Conservation (phyloP, 176 grass and related monocot genomes). For the Oryza punctata region DNA sequence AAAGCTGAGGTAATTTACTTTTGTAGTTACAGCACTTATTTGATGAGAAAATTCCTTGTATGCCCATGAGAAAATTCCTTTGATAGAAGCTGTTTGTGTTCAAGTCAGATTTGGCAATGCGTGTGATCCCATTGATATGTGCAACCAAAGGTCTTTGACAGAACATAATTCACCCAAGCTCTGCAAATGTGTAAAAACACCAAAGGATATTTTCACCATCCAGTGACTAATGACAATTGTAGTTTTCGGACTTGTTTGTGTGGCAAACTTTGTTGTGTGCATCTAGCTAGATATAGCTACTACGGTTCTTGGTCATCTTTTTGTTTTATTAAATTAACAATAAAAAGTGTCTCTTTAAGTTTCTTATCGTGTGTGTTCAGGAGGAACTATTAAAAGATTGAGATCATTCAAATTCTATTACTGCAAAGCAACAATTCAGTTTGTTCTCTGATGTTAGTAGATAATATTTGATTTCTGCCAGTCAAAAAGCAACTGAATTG, state of each 20-base stretch:
- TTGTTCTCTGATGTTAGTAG: neutral
- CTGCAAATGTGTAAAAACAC: neutral
- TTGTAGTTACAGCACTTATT: neutral
- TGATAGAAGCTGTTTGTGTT: neutral
- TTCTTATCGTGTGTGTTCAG: neutral
- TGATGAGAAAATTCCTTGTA: neutral
- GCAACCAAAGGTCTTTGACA: neutral
- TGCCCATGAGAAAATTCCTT: neutral
- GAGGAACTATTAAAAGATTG: neutral
- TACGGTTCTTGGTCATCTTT: neutral
- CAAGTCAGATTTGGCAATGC: neutral
- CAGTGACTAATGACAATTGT: neutral
- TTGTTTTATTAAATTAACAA: neutral
- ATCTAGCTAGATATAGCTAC: slow-evolving; percentile 18
- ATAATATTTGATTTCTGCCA: neutral
- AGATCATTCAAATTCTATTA: neutral
- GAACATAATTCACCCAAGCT: neutral
- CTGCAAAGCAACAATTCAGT: neutral
- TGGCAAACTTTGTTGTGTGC: neutral
- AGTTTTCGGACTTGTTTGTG: neutral
- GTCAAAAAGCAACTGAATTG: neutral
- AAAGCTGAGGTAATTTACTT: slow-evolving; percentile 76
- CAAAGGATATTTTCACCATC: neutral
- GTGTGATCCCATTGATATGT: neutral
- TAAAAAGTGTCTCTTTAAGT: neutral